Evolutionary conservation across 768 basidiomycete species (phyloP), one percentile per base, ranked within the genome.

Genomic region (Termitomyces sp.): DNA sequence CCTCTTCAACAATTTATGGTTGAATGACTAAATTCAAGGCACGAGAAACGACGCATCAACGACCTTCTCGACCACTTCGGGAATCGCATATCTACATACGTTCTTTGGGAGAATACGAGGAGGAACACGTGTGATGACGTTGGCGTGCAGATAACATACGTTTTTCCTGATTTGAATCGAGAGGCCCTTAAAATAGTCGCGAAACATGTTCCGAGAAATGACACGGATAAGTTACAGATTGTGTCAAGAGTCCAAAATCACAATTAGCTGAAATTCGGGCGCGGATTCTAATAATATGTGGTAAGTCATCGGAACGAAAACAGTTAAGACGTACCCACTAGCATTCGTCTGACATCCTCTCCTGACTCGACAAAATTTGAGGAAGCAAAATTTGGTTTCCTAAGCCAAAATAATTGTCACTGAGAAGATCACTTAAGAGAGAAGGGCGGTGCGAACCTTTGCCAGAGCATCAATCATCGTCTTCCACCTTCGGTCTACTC

Each of bases 401-500:
- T 32, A 8, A 15, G 28, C 18, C 16, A n/a, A 20, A 33, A 3
- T 24, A n/a, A 40, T 12, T n/a, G 18, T 2, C 8, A 18, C 4
- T 40, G 18, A 40, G 12, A 28, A 24, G 24, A 28, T 22, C 2
- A n/a, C n/a, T 36, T 12, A 18, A 38, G 8, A 54, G 49, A 33
- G 16, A 28, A 12, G 16, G 18, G 18, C 18, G 18, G 18, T 18
- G 5, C 24, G 24, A 40, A 55, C 39, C 39, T n/a, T 50, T 18
- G 7, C 20, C 8, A 16, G 13, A 39, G 5, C 39, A 32, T 55
- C 28, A 55, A 33, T 61, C 59, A 16, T 42, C 46, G 15, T 28
- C 58, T 40, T 60, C 51, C 42, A 42, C 53, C 32, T 49, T 61
- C 22, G 20, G 32, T 24, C 50, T 54, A 39, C 50, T 45, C 51